These are phyloP conservation scores for Apiotrichum porosum DNA, from an alignment of 1,284 basidiomycete genomes.

Conservation along the genomic window DNA sequence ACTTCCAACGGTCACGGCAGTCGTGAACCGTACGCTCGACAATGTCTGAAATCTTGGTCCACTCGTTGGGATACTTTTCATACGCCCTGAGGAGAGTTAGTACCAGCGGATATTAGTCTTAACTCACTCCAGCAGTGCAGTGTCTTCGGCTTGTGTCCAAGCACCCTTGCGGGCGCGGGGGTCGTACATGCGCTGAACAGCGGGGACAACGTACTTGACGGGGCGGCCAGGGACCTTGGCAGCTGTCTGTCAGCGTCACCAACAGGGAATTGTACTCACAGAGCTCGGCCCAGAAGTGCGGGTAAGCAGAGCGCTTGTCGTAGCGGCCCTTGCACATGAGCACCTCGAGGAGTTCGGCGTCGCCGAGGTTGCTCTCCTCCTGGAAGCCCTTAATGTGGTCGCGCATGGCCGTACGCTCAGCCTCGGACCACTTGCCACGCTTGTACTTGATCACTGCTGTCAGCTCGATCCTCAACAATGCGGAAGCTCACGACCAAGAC, in stretches of 20 bases:
- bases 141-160: constrained; percentile 38
- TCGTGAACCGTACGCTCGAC: constrained; percentile 36
- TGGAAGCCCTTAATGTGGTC: constrained; percentile 24
- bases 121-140: constrained; percentile 29
- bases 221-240: constrained; percentile 35
- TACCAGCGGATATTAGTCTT: too few species aligned
- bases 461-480: neutral
- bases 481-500: constrained; percentile 27
- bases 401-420: constrained; percentile 26
- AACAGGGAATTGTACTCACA: too few species aligned
- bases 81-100: constrained; percentile 25
- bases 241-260: too few species aligned
- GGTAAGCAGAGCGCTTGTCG: constrained; percentile 20
- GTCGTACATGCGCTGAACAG: constrained; percentile 35
- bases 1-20: constrained; percentile 37
- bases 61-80: constrained; percentile 25
- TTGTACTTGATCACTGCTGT: constrained; percentile 32
- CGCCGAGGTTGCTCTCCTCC: constrained; percentile 12
- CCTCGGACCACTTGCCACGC: constrained; percentile 31
- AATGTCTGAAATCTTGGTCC: constrained; percentile 32
- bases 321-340: constrained; percentile 28
- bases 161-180: constrained; percentile 35
- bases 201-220: constrained; percentile 33
- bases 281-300: constrained; percentile 36
- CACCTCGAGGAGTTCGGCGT: constrained; percentile 25